A percentile compares a stretch with the other conserved stretches of the same genome.
phyloP scores from a whole-genome alignment of 1,284 basidiomycete species.

The Moniliophthora roreri region DNA sequence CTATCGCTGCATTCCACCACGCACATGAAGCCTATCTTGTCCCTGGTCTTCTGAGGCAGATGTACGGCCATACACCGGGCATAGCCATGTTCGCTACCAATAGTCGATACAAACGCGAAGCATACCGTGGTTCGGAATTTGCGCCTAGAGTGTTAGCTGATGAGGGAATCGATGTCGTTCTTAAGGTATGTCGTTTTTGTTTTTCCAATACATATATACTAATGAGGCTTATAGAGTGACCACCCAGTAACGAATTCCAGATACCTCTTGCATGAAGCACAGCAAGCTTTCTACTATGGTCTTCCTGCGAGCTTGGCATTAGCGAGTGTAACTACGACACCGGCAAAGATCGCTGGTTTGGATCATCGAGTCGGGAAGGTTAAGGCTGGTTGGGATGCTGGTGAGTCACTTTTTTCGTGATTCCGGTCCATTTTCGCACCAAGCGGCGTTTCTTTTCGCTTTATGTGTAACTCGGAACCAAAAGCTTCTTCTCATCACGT shows the following conservation, averaged over 20 bases:
- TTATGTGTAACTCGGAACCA: no score
- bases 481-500: neutral
- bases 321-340: conserved; percentile 63
- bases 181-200: conserved; percentile 49
- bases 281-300: conserved; percentile 76
- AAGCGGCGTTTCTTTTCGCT: no score
- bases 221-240: conserved; percentile 50
- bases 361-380: conserved; percentile 70
- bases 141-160: conserved; percentile 73
- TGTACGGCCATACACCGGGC: conserved; percentile 69
- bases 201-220: neutral
- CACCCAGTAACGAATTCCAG: conserved; percentile 76
- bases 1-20: conserved; percentile 84
- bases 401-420: conserved; percentile 21
- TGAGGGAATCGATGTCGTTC: conserved; percentile 62
- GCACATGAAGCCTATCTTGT: conserved; percentile 89
- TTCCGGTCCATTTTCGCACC: no score
- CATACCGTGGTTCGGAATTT: conserved; percentile 78
- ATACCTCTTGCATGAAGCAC: conserved; percentile 83
- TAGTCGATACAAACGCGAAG: conserved; percentile 74
- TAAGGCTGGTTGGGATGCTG: conserved; percentile 47
- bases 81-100: conserved; percentile 79
- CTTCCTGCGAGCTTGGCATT: conserved; percentile 49
- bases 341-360: conserved; percentile 65
- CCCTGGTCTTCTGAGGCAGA: conserved; percentile 73